Evolutionary conservation across 1,139 yeast genomes (phyloP), one percentile per base, ranked within the genome.

Genomic region (Candida sojae): DNA sequence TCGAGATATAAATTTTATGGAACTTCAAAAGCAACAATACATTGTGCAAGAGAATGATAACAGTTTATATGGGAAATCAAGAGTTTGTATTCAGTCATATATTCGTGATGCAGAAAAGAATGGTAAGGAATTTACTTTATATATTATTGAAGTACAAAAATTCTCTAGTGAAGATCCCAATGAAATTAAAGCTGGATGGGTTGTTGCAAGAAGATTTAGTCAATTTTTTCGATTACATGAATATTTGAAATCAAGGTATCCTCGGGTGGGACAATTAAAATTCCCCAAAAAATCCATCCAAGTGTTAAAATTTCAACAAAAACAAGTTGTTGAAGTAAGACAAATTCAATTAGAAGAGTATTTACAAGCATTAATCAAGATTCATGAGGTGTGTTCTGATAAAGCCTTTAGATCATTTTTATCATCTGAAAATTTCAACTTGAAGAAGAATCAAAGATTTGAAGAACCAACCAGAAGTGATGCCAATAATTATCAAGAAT

Each of bases 1-100:
- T 40, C 71, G 87, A 51, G 97, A 92, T 59, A 75, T 90, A 25
- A 81, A 80, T 45, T 65, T 83, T 5, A 88, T 87, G 56, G 92
- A 88, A 56, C 68, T 87, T 32, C 88, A 88, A 52, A 80, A 80
- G 49, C 96, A 89, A 55, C 96, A 89, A 61, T 85, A 84, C 55
- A 80, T 86, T 45, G 90, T 90, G 1, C 96, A 88, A 59, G 96
- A 89, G 54, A 86, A 82, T 58, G 93, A 88, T 46, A 88, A 86
- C 61, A 84, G 91, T 57, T 73, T 92, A 47, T 90, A 69, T 61
- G 90, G 88, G 1, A 84, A 85, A 54, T 83, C 96, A 0, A 68
- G 74, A 34, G 82, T 88, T 1, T 66, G 73, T 8, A 88, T 91
- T 35, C 87, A 82, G 48, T 82, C 92, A 0, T 86, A 82, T 60